A percentile compares a stretch with the other conserved stretches of the same genome.
phyloP scores from a whole-genome alignment of 768 basidiomycete species.

The Hirschioporus abietinus region DNA sequence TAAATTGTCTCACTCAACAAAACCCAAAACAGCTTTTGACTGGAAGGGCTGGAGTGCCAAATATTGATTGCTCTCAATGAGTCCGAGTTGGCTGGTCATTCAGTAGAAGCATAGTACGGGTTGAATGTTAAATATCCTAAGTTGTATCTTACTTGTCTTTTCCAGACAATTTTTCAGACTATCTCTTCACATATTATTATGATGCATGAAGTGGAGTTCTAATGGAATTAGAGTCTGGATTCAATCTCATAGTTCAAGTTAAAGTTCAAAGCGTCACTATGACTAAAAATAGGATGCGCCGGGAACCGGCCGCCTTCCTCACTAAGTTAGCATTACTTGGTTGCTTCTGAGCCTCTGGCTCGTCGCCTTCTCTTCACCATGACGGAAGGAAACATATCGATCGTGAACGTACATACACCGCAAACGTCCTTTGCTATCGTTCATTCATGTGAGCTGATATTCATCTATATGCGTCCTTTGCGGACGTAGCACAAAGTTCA shows the following conservation, averaged over 20 bases:
- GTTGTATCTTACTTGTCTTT: no score
- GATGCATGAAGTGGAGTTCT: no score
- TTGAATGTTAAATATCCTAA: no score
- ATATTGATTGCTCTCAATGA: neutral
- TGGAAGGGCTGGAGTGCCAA: neutral
- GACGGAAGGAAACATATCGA: slow-evolving; percentile 32
- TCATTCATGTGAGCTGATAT: slow-evolving; percentile 56
- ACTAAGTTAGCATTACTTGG: no score
- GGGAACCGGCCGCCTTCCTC: neutral
- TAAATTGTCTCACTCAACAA: neutral
- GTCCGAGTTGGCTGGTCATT: no score
- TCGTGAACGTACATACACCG: slow-evolving; percentile 76
- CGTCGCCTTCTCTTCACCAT: slow-evolving; percentile 18
- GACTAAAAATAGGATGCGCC: neutral
- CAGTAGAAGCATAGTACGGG: no score
- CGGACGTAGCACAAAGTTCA: neutral
- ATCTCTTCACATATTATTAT: no score
- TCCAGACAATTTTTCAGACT: no score
- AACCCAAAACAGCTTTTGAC: neutral
- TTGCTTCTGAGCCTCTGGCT: slow-evolving; percentile 1
- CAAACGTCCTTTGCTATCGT: slow-evolving; percentile 66
- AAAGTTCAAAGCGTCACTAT: no score
- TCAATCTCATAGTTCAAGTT: no score
- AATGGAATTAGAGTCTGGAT: no score
- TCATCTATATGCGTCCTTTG: neutral